phyloP scores from a whole-genome alignment of 202 grass and related monocot genomes.

The Dendrocalamus latiflorus region DNA sequence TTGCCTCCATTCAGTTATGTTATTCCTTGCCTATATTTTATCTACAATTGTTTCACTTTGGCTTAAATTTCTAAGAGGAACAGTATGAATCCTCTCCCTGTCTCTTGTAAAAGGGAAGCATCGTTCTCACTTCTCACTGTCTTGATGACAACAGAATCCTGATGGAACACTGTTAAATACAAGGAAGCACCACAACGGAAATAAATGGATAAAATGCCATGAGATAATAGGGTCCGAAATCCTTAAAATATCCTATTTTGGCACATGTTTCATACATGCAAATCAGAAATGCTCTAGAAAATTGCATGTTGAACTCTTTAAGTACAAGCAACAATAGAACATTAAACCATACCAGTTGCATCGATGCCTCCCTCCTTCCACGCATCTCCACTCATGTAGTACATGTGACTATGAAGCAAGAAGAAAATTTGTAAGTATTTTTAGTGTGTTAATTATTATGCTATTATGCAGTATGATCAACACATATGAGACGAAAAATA shows the following conservation, averaged over 20 bases:
- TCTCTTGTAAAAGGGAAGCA: neutral
- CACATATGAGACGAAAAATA: neutral
- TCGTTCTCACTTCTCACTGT: neutral
- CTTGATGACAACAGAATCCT: conserved; percentile 1
- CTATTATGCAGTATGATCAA: conserved; percentile 20
- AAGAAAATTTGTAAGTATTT: conserved; percentile 27
- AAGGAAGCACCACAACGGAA: neutral
- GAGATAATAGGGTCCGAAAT: neutral
- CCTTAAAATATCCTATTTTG: neutral
- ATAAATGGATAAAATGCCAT: neutral
- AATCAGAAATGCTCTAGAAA: neutral
- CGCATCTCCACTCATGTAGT: conserved; percentile 97
- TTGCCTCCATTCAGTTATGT: conserved; percentile 1
- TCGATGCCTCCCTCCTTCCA: conserved; percentile 99
- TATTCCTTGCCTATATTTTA: conserved; percentile 15
- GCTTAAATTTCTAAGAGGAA: neutral
- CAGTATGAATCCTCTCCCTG: neutral
- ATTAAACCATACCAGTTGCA: conserved; percentile 63
- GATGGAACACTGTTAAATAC: neutral
- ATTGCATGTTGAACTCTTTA: neutral
- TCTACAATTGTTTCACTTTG: neutral
- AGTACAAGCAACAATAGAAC: conserved; percentile 12
- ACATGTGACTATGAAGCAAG: conserved; percentile 64
- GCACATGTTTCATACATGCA: neutral
- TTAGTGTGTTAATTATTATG: neutral